Base-by-base conservation (phyloP, 495 filamentous ascomycete genomes). In the Penicilliopsis zonata region DNA sequence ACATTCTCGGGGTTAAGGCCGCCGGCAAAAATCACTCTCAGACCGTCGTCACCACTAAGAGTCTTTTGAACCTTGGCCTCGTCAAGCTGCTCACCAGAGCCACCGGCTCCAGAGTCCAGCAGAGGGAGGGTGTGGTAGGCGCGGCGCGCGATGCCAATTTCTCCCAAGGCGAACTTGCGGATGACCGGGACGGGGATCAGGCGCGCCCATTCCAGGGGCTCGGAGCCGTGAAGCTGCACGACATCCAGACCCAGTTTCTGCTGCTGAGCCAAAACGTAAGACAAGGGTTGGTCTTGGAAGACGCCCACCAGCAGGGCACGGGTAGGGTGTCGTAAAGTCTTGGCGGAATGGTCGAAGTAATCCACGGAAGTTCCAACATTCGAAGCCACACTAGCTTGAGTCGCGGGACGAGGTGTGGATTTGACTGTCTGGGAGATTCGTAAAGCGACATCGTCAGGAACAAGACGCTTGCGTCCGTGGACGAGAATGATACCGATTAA, bases 401-500 rank as follows among this genome's bases (percentile, higher is more conserved):
- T 62, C 56, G n/a, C 57, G 46, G 34, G 72, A 57, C 42, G 56
- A 39, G 50, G 43, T 5, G 55, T 79, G 14, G 63, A 55, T 50
- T 86, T 86, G 9, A 95, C 74, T 9, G 74, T 73, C 21, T 73
- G 57, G 3, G 88, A 90, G 39, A 98, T 95, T 15, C 75, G 67
- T 17, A 80, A 61, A 12, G 86, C 90, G 12, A 76, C 69, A 9
- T 86, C 80, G 36, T 78, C 71, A 9, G 73, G 71, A 14, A 95
- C 85, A 41, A 67, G 75, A 31, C 90, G 78, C 42, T 75, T 84
- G 13, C 84, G 72, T 5, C 81, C 83, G 22, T 80, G 69, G 9
- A 86, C 90, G 8, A 93, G 65, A 23, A 96, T 95, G 38, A 98
- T 92, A 29, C 90, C 90, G 30, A 98, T 70, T 28, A 95, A 55